phyloP scores from a whole-genome alignment of 176 grass and related monocot genomes.

The Olyra latifolia region DNA sequence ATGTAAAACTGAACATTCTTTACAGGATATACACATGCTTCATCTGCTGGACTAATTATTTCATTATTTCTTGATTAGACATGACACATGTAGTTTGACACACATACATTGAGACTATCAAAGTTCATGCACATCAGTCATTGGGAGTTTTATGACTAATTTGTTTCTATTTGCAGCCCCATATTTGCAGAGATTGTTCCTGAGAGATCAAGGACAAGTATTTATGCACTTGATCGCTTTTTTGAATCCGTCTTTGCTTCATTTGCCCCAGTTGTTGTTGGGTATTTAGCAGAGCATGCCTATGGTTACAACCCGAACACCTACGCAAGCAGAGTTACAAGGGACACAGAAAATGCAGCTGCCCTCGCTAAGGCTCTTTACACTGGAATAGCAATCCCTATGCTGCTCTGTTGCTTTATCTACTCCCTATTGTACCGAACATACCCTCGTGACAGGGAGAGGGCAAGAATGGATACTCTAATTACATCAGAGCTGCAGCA shows the following conservation, averaged over 20 bases:
- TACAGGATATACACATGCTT: neutral
- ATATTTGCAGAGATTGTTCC: slow-evolving; percentile 74
- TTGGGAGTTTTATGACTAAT: neutral
- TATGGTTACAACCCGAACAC: slow-evolving; percentile 50
- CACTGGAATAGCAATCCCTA: slow-evolving; percentile 53
- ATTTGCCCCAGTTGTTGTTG: slow-evolving; percentile 56
- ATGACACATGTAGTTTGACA: neutral
- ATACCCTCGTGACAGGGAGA: slow-evolving; percentile 59
- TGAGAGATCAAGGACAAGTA: slow-evolving; percentile 59
- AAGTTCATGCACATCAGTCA: neutral
- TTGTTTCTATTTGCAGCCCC: slow-evolving; percentile 27
- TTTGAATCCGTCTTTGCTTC: slow-evolving; percentile 57
- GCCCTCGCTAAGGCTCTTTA: slow-evolving; percentile 58
- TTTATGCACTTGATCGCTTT: slow-evolving; percentile 58
- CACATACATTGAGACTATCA: neutral
- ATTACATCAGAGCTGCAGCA: slow-evolving; percentile 48
- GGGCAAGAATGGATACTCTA: slow-evolving; percentile 56
- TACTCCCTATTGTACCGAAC: slow-evolving; percentile 49
- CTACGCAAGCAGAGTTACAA: slow-evolving; percentile 3
- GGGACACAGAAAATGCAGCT: slow-evolving; percentile 50
- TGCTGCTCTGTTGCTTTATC: slow-evolving; percentile 59
- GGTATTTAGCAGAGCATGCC: slow-evolving; percentile 45
- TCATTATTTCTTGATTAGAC: neutral
- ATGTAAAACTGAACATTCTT: neutral
- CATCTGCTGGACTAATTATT: neutral